Base-by-base conservation (phyloP, 2,329 filamentous ascomycete species). In the Colletotrichum eremochloae region DNA sequence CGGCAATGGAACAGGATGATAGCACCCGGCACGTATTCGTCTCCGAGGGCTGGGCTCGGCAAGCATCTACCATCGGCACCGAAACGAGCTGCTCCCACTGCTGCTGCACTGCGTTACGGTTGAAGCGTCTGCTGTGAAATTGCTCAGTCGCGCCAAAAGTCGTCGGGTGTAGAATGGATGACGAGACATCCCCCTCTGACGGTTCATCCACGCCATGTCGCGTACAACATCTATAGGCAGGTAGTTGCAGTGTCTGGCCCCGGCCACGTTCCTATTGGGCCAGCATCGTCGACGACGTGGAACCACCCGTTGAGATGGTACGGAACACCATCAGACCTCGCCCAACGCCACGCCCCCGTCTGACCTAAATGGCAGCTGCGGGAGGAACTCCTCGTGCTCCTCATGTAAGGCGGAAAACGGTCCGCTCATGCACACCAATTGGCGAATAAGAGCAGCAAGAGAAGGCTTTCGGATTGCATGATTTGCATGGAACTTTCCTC, bases 401-500 rank as follows among this genome's bases (percentile, higher is more conserved):
- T 68, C 58, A 70, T 73, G 67, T 73, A 73, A 62, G 67, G 71
- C 71, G 71, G 71, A 73, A 71, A 73, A 71, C 67, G 71, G 71
- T 71, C 71, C 71, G 67, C 71, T 65, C 71, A 66, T 73, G 71
- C 71, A 73, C 52, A 50, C 36, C 40, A 48, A 71, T 73, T 73
- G 71, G 56, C 60, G 61, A 71, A 66, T 65, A 40, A 33, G 44
- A 62, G 61, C 40, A 57, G 56, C 56, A 42, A 71, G 42, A 38
- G 46, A 29, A 14, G 31, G n/a, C 61, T 52, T 65, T 42, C 33
- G 44, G 29, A 66, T 36, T 24, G 36, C 48, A 67, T 72, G 71
- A 44, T 71, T 62, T 73, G 56, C 71, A 67, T 62, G 42, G 29
- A 9, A 42, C 36, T 31, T 63, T 31, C 40, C 33, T 50, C 15